Percentiles rank a stretch among this genome's conserved stretches.
Conservation (phyloP, 2,329 filamentous ascomycete genomes). For the Diaporthe amygdali region DNA sequence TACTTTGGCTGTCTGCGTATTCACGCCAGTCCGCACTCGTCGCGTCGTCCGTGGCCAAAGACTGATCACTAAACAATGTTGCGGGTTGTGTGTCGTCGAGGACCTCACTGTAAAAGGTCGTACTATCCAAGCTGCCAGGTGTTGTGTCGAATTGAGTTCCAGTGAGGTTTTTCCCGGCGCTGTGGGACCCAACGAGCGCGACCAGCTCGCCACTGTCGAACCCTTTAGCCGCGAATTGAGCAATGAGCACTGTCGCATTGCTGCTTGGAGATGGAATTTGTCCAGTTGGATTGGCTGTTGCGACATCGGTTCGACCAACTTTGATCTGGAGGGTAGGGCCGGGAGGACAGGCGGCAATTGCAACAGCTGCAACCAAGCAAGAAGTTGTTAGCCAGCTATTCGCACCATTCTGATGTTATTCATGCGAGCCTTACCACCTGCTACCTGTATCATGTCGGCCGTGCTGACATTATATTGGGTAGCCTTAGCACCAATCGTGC, state of each 20-base stretch:
- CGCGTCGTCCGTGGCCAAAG: slow-evolving; percentile 30
- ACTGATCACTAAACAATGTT: slow-evolving; percentile 31
- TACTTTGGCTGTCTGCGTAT: slow-evolving; percentile 28
- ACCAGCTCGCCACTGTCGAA: slow-evolving; percentile 32
- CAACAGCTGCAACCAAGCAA: slow-evolving; percentile 28
- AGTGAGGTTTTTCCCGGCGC: slow-evolving; percentile 30
- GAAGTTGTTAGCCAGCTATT: not conserved
- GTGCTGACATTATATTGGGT: slow-evolving; percentile 31
- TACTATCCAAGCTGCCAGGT: slow-evolving; percentile 28
- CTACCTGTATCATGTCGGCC: slow-evolving; percentile 37
- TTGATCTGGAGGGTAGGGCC: slow-evolving; percentile 31
- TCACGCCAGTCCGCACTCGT: slow-evolving; percentile 31
- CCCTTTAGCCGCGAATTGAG: slow-evolving; percentile 31
- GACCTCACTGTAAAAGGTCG: slow-evolving; percentile 33
- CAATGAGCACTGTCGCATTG: slow-evolving; percentile 28
- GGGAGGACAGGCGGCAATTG: slow-evolving; percentile 29
- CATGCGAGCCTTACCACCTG: slow-evolving; percentile 30
- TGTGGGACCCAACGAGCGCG: slow-evolving; percentile 34
- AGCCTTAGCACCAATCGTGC: slow-evolving; percentile 30
- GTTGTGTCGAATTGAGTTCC: slow-evolving; percentile 31
- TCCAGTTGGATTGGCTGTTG: slow-evolving; percentile 28
- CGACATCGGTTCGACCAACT: slow-evolving; percentile 32
- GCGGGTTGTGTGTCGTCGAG: slow-evolving; percentile 29
- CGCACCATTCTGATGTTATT: not conserved
- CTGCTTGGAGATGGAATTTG: slow-evolving; percentile 29